Percentiles rank a stretch among this genome's conserved stretches.
phyloP scores from a whole-genome alignment of 2,329 filamentous ascomycete species.

The Hymenoscyphus repandus region DNA sequence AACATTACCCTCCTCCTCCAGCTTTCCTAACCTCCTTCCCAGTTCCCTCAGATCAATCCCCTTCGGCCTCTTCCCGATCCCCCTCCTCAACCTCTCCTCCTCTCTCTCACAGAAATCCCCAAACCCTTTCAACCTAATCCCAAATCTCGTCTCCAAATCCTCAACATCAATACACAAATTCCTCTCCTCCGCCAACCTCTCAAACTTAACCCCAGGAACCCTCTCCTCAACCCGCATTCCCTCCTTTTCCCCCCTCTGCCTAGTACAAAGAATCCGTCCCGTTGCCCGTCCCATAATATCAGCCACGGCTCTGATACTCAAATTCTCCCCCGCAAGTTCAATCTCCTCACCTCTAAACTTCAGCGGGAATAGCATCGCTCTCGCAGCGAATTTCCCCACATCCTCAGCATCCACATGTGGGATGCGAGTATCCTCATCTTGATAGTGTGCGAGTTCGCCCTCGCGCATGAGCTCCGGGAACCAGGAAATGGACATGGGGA shows the following conservation, averaged over 20 bases:
- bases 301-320: conserved; percentile 18
- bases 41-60: not conserved
- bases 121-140: not conserved
- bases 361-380: conserved; percentile 7
- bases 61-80: not conserved
- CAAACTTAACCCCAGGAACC: not conserved
- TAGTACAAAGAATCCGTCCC: conserved; percentile 26
- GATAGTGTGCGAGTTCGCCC: conserved; percentile 9
- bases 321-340: conserved; percentile 8
- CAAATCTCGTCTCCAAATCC: not conserved
- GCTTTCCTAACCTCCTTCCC: not conserved
- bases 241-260: conserved; percentile 22
- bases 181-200: not conserved
- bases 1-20: not conserved
- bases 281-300: conserved; percentile 29
- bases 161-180: not conserved
- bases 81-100: not conserved
- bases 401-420: conserved; percentile 7
- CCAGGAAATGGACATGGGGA: conserved; percentile 2
- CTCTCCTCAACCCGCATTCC: conserved; percentile 13
- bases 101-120: not conserved
- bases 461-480: conserved; percentile 10
- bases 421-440: conserved; percentile 3
- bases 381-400: conserved; percentile 11
- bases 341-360: conserved; percentile 14